These are phyloP conservation scores for Pichia exigua DNA, from an alignment of 805 yeast genomes.

Conservation along the genomic window DNA sequence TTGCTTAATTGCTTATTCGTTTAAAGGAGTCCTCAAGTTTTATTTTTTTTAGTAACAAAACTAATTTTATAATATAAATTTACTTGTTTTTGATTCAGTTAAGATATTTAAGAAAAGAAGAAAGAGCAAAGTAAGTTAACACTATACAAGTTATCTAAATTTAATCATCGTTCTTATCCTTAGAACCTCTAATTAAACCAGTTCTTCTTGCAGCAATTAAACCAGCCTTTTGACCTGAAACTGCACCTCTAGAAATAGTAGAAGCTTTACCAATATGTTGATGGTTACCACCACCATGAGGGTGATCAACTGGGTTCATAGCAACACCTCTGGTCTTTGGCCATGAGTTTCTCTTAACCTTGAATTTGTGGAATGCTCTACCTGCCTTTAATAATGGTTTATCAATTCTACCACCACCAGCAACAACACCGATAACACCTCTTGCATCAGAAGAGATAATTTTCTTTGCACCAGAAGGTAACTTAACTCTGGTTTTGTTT, in stretches of 20 bases:
- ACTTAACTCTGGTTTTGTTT: constrained; percentile 98
- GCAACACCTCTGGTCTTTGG: constrained; percentile 99
- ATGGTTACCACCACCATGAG: constrained; percentile 99
- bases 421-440: constrained; percentile 99
- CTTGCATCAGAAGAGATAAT: constrained; percentile 90
- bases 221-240: constrained; percentile 99
- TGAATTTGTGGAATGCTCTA: constrained; percentile 99
- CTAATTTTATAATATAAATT: not conserved
- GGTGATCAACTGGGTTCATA: constrained; percentile 99
- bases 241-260: constrained; percentile 98
- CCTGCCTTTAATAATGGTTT: constrained; percentile 99
- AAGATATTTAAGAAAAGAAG: constrained; percentile 9
- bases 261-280: constrained; percentile 99
- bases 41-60: not conserved
- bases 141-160: constrained; percentile 43
- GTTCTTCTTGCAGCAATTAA: constrained; percentile 99
- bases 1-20: not conserved
- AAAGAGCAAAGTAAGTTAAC: constrained; percentile 6
- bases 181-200: constrained; percentile 99
- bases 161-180: constrained; percentile 41
- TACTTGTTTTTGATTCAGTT: constrained; percentile 1
- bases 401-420: constrained; percentile 99
- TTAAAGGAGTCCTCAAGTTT: not conserved
- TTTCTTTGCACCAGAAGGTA: constrained; percentile 99
- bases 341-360: constrained; percentile 99